Conservation (phyloP, 2,329 filamentous ascomycete genomes). For the Claviceps capensis region DNA sequence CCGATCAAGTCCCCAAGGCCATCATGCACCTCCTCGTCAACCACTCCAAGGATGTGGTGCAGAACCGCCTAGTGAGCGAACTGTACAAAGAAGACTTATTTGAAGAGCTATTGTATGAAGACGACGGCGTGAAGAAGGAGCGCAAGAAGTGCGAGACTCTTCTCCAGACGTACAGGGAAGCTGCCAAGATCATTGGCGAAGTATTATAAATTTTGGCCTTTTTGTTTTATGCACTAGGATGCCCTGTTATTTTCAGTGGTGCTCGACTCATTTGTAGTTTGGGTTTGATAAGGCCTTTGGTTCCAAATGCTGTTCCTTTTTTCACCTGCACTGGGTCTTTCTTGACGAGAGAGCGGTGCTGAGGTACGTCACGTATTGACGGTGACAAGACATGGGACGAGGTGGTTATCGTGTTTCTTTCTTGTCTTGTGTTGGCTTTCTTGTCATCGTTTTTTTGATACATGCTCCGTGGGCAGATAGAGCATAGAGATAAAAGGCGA, state of each 20-base stretch:
- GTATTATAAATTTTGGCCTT: slow-evolving; percentile 48
- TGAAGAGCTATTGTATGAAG: slow-evolving; percentile 88
- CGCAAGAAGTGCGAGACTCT: slow-evolving; percentile 97
- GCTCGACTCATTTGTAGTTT: background rate
- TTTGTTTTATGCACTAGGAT: too few species aligned
- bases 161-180: slow-evolving; percentile 89
- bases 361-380: background rate
- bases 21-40: slow-evolving; percentile 98
- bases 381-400: background rate
- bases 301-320: too few species aligned
- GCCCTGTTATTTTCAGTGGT: background rate
- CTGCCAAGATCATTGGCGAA: slow-evolving; percentile 95
- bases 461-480: background rate
- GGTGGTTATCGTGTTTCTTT: background rate
- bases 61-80: slow-evolving; percentile 90
- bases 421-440: background rate
- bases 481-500: background rate
- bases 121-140: slow-evolving; percentile 94
- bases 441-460: background rate
- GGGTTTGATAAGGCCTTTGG: background rate
- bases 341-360: too few species aligned
- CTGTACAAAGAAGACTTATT: slow-evolving; percentile 88
- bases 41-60: slow-evolving; percentile 94
- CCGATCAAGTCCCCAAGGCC: slow-evolving; percentile 95
- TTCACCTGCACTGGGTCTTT: too few species aligned